A percentile compares a stretch with the other conserved stretches of the same genome.
Conservation (phyloP, 257 asterid species). For the Anisodus acutangulus region DNA sequence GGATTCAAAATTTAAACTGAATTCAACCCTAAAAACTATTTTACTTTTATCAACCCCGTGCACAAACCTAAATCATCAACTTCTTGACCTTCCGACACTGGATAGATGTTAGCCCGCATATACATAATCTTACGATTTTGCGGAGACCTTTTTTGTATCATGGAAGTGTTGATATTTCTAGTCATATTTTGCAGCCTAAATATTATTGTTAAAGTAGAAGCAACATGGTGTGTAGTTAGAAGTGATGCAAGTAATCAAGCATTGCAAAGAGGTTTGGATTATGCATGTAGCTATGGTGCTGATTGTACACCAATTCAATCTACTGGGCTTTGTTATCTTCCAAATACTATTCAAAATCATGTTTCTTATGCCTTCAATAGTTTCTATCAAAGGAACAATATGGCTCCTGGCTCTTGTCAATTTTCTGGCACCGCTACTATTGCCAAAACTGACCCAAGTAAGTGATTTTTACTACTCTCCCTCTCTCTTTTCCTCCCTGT, state of each 20-base stretch:
- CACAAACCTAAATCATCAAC: neutral
- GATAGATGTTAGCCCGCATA: neutral
- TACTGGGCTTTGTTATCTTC: slow-evolving; percentile 74
- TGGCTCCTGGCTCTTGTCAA: slow-evolving; percentile 73
- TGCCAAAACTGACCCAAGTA: slow-evolving; percentile 93
- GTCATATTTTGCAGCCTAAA: neutral
- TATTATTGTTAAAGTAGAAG: neutral
- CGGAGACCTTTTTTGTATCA: neutral
- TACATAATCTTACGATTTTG: neutral
- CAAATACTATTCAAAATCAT: slow-evolving; percentile 78
- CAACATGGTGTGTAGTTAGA: slow-evolving; percentile 84
- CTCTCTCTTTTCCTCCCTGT: too few species aligned
- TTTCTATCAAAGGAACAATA: slow-evolving; percentile 64
- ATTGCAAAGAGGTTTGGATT: slow-evolving; percentile 68
- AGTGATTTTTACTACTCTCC: neutral
- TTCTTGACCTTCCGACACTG: neutral
- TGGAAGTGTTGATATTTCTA: slow-evolving; percentile 31
- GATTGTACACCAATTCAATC: slow-evolving; percentile 76
- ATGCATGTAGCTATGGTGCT: slow-evolving; percentile 81
- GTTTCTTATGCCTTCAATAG: slow-evolving; percentile 93
- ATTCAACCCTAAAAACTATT: neutral
- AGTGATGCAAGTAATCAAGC: slow-evolving; percentile 70
- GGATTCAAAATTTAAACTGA: slow-evolving; percentile 23
- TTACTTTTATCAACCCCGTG: neutral
- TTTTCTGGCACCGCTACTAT: slow-evolving; percentile 74